These are phyloP conservation scores for Suillus alpinus DNA, from an alignment of 768 basidiomycete species.

Conservation along the genomic window DNA sequence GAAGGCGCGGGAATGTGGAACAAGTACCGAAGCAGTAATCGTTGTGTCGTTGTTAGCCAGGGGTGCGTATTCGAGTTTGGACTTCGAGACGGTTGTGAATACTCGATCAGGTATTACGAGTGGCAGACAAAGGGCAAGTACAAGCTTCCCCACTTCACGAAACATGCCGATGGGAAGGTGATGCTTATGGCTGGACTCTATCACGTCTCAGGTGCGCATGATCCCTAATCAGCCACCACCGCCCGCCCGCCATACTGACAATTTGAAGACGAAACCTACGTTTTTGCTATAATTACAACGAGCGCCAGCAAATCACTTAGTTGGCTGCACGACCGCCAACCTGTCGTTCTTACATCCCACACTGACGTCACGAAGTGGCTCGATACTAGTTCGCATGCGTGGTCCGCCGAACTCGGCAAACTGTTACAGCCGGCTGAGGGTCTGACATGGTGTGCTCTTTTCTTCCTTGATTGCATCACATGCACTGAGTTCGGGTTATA, in stretches of 20 bases:
- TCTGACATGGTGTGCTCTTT: constrained; percentile 62
- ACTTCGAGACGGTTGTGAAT: neutral
- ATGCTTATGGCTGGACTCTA: constrained; percentile 90
- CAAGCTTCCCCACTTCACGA: constrained; percentile 80
- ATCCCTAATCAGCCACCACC: neutral
- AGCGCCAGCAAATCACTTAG: constrained; percentile 60
- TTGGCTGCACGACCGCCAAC: constrained; percentile 93
- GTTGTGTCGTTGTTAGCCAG: constrained; percentile 82
- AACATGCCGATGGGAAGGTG: constrained; percentile 56
- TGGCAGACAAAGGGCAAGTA: constrained; percentile 85
- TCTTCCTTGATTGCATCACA: neutral
- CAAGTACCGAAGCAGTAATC: constrained; percentile 72
- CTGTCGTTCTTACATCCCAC: constrained; percentile 68
- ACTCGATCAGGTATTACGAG: constrained; percentile 77
- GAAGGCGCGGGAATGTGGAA: constrained; percentile 84
- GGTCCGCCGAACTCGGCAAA: constrained; percentile 58
- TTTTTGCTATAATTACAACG: constrained; percentile 91
- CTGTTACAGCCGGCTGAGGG: constrained; percentile 64
- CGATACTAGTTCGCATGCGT: constrained; percentile 65
- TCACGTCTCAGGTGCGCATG: constrained; percentile 38
- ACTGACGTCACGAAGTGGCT: constrained; percentile 74
- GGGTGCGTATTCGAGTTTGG: constrained; percentile 42
- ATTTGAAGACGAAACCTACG: constrained; percentile 55
- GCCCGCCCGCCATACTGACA: neutral
- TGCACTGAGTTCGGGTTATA: neutral